phyloP scores from a whole-genome alignment of 805 yeast genomes.

The Candida sithepensis region DNA sequence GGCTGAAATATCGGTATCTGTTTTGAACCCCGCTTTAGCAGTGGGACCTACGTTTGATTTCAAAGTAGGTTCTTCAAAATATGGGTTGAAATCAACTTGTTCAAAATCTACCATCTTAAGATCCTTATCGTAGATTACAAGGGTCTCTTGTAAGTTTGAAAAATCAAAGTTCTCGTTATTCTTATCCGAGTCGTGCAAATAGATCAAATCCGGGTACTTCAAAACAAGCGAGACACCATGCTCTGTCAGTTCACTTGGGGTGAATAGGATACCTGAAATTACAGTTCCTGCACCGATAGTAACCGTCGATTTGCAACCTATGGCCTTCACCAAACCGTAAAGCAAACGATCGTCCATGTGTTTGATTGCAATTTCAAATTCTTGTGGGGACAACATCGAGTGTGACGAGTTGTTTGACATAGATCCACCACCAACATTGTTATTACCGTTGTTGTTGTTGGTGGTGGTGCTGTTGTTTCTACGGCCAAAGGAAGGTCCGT shows the following conservation, averaged over 20 bases:
- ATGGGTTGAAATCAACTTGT: conserved; percentile 32
- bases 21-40: conserved; percentile 48
- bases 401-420: conserved; percentile 5
- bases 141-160: conserved; percentile 39
- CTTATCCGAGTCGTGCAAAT: conserved; percentile 33
- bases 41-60: neutral
- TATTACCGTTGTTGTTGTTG: conserved; percentile 4
- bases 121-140: conserved; percentile 48
- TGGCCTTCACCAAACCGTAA: conserved; percentile 51
- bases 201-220: conserved; percentile 43
- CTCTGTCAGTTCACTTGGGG: conserved; percentile 38
- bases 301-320: conserved; percentile 55
- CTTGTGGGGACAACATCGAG: conserved; percentile 22
- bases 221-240: conserved; percentile 54
- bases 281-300: conserved; percentile 61
- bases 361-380: conserved; percentile 27
- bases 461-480: neutral
- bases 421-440: neutral
- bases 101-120: conserved; percentile 46
- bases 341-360: conserved; percentile 53
- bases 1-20: conserved; percentile 81
- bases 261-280: conserved; percentile 55
- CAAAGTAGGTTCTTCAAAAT: conserved; percentile 1
- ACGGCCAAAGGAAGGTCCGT: neutral
- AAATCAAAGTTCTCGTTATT: conserved; percentile 27